These are phyloP conservation scores for Chlorella sp. DNA, from an alignment of 139 green algal species.

Conservation along the genomic window DNA sequence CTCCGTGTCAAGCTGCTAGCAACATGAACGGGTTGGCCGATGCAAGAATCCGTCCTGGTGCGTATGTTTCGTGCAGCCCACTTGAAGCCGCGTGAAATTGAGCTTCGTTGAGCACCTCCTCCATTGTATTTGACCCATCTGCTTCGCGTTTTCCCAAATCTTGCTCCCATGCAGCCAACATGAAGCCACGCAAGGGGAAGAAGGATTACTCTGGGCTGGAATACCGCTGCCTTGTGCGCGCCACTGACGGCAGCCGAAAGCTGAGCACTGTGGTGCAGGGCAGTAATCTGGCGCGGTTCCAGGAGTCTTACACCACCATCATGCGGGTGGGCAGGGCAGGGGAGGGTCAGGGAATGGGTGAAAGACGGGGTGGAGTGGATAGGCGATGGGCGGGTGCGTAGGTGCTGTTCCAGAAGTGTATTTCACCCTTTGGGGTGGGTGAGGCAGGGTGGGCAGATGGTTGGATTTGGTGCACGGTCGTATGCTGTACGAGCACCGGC, in stretches of 20 bases:
- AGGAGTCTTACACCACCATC: constrained; percentile 71
- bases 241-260: constrained; percentile 85
- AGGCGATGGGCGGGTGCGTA: too few species aligned
- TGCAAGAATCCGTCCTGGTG: too few species aligned
- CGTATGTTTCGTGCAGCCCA: too few species aligned
- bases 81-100: too few species aligned
- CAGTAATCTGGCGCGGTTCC: constrained; percentile 67
- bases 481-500: too few species aligned
- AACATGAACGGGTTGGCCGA: too few species aligned
- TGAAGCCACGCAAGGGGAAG: constrained; percentile 46
- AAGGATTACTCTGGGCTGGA: constrained; percentile 30
- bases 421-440: too few species aligned
- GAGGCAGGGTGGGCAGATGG: too few species aligned
- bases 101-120: neutral
- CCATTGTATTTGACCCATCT: neutral
- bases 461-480: too few species aligned
- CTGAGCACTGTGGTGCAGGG: constrained; percentile 67
- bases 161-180: neutral
- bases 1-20: too few species aligned
- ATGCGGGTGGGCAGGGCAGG: constrained; percentile 50
- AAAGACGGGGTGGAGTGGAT: too few species aligned
- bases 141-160: neutral
- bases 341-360: neutral
- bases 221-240: constrained; percentile 78
- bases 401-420: too few species aligned